Conservation (phyloP, 1,284 basidiomycete species). For the Dichomitus squalens region DNA sequence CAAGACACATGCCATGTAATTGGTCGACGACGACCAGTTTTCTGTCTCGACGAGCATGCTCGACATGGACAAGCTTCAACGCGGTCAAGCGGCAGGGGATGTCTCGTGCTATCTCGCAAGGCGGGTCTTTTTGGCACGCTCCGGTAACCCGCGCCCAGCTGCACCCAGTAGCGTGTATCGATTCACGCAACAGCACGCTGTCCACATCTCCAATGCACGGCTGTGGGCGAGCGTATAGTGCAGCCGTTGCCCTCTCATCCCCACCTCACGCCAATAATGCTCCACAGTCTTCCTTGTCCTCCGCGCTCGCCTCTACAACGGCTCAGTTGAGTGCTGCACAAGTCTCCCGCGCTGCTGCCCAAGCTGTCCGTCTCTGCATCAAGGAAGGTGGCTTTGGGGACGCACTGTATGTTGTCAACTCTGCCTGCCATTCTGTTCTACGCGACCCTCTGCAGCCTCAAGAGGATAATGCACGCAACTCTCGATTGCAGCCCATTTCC, state of each 20-base stretch:
- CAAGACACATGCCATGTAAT: slow-evolving; percentile 65
- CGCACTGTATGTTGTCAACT: slow-evolving; percentile 60
- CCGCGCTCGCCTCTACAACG: slow-evolving; percentile 7
- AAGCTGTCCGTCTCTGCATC: slow-evolving; percentile 53
- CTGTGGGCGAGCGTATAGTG: neutral
- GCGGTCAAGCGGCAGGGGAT: slow-evolving; percentile 9
- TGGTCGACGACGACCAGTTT: slow-evolving; percentile 48
- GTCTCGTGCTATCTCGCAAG: neutral
- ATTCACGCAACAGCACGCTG: neutral
- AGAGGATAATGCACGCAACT: neutral
- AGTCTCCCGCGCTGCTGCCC: slow-evolving; percentile 52
- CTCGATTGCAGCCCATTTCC: slow-evolving; percentile 40
- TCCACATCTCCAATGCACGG: neutral
- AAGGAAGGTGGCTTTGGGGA: slow-evolving; percentile 47
- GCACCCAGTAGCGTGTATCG: neutral
- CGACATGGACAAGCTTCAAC: neutral
- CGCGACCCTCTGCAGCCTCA: slow-evolving; percentile 11
- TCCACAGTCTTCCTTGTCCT: neutral
- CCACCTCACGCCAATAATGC: neutral
- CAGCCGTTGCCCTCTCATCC: neutral
- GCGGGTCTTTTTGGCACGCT: neutral
- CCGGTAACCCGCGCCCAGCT: neutral
- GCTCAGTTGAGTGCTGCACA: slow-evolving; percentile 40
- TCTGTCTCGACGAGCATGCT: slow-evolving; percentile 8
- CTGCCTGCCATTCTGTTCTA: slow-evolving; percentile 48